A percentile compares a stretch with the other conserved stretches of the same genome.
These are phyloP conservation scores for Aspergillus avenaceus DNA, from an alignment of 495 filamentous ascomycete genomes.

Conservation along the genomic window DNA sequence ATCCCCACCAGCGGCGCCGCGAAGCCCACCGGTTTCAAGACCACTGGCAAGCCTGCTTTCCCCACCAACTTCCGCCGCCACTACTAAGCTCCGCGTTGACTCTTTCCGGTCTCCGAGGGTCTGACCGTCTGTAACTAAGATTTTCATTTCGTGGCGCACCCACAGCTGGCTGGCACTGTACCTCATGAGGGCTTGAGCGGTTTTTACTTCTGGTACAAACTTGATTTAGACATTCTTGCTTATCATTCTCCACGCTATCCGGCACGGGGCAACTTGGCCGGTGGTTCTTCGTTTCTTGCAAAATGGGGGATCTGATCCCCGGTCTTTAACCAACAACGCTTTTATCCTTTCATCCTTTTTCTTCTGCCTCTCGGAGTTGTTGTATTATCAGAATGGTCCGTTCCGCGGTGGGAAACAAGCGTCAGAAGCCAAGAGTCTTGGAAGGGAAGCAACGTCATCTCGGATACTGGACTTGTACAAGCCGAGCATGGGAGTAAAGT, in stretches of 20 bases:
- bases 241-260: conserved; percentile 4
- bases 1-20: conserved; percentile 22
- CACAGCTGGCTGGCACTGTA: conserved; percentile 31
- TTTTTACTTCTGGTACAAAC: conserved; percentile 23
- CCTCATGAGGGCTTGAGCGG: conserved; percentile 19
- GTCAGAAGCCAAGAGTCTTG: too few species aligned
- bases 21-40: conserved; percentile 25
- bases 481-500: not conserved
- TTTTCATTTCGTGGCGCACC: conserved; percentile 17
- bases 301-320: not conserved
- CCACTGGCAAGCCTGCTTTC: conserved; percentile 16
- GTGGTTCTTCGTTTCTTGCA: conserved; percentile 13
- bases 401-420: not conserved
- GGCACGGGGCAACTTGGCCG: not conserved
- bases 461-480: not conserved
- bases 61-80: conserved; percentile 28
- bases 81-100: conserved; percentile 11
- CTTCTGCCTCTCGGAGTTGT: conserved; percentile 1
- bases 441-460: not conserved
- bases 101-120: conserved; percentile 1
- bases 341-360: conserved; percentile 9
- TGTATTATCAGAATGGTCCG: not conserved
- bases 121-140: conserved; percentile 10
- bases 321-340: conserved; percentile 12
- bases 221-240: conserved; percentile 14